Conservation (phyloP, 345 rosid species). For the Alliaria petiolata region DNA sequence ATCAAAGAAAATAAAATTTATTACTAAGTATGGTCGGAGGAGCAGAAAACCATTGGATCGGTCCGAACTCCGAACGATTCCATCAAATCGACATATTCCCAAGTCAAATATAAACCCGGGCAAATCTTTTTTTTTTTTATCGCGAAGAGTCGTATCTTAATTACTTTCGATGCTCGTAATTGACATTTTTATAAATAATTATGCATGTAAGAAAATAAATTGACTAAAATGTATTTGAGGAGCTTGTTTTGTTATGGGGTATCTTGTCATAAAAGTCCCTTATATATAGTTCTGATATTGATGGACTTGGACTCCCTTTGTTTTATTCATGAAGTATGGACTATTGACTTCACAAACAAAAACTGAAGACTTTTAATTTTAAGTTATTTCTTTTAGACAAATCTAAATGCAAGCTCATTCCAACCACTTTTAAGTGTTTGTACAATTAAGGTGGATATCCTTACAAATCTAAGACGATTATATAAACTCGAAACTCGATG, state of each 20-base stretch:
- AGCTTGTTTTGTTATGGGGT: background rate
- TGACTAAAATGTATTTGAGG: background rate
- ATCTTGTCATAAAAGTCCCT: background rate
- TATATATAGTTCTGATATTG: background rate
- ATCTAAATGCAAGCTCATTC: too few relatives aligned
- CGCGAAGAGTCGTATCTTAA: background rate
- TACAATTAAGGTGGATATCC: too few relatives aligned
- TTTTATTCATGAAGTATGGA: background rate
- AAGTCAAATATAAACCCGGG: background rate
- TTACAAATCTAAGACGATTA: too few relatives aligned
- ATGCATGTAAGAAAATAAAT: background rate
- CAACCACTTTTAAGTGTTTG: too few relatives aligned
- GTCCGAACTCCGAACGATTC: background rate
- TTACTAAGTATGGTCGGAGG: background rate
- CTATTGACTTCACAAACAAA: background rate
- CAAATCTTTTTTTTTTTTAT: background rate
- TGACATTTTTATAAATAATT: background rate
- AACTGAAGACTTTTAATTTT: too few relatives aligned
- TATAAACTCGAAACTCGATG: too few relatives aligned
- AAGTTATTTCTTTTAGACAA: too few relatives aligned
- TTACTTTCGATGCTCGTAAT: background rate
- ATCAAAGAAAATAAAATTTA: too few relatives aligned
- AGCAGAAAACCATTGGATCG: background rate
- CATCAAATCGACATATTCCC: background rate
- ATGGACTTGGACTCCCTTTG: background rate